A percentile compares a stretch with the other conserved stretches of the same genome.
phyloP scores from a whole-genome alignment of 371 early-diverging fungal genomes.

The Funneliformis caledonium region DNA sequence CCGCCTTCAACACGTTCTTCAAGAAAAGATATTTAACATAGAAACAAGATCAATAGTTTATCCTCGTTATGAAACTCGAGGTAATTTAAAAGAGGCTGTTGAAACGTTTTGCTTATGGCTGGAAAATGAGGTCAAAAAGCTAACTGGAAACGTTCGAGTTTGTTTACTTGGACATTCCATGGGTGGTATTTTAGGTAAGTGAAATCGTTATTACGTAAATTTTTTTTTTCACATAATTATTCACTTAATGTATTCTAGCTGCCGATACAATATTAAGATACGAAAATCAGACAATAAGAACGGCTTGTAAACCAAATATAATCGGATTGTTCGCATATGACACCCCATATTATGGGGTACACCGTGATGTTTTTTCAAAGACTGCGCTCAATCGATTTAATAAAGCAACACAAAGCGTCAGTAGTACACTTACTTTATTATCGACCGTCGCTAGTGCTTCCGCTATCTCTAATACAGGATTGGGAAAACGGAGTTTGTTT shows the following conservation, averaged over 20 bases:
- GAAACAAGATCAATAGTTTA: slow-evolving; percentile 38
- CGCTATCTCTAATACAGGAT: not conserved
- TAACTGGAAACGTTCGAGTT: slow-evolving; percentile 3
- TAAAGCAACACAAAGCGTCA: not conserved
- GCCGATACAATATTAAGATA: slow-evolving; percentile 38
- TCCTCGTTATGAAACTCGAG: slow-evolving; percentile 42
- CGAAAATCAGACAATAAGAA: not conserved
- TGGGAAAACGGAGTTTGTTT: slow-evolving; percentile 1
- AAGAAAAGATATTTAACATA: not conserved
- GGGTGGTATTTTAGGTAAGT: slow-evolving; percentile 44
- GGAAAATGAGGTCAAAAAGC: not conserved
- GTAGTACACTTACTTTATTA: not conserved
- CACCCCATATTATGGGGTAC: slow-evolving; percentile 43
- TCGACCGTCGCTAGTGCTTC: not conserved
- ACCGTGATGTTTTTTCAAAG: not conserved
- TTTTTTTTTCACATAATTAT: not conserved
- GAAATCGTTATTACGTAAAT: not conserved
- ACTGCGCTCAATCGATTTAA: not conserved
- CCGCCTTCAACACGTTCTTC: slow-evolving; percentile 3
- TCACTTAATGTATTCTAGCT: not conserved
- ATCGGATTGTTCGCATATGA: slow-evolving; percentile 42
- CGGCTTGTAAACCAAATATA: slow-evolving; percentile 12
- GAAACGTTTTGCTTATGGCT: slow-evolving; percentile 40
- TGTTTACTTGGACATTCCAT: slow-evolving; percentile 43
- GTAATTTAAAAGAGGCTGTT: slow-evolving; percentile 37